Evolutionary conservation across 1,284 basidiomycete species (phyloP).

Genomic region (Agaricales sp.): DNA sequence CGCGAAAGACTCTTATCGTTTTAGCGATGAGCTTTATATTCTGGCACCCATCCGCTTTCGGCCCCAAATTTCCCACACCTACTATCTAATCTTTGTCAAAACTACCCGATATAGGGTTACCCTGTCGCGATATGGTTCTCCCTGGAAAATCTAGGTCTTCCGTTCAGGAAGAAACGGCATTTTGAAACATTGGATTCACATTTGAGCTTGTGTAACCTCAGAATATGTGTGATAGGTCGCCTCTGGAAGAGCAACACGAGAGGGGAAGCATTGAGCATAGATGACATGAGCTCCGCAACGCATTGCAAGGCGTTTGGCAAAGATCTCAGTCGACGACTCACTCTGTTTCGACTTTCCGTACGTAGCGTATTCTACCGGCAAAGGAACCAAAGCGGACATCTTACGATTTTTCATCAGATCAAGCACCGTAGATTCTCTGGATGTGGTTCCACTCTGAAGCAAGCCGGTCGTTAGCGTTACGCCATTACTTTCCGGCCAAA

Average conservation of each 20-base stretch:
- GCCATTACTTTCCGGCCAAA: neutral
- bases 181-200: neutral
- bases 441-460: neutral
- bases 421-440: neutral
- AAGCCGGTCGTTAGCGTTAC: too few species aligned
- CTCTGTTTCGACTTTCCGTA: neutral
- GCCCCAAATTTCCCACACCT: conserved; percentile 24
- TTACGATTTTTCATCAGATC: neutral
- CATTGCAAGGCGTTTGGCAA: too few species aligned
- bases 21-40: conserved; percentile 13
- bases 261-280: too few species aligned
- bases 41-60: conserved; percentile 13
- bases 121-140: too few species aligned
- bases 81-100: neutral
- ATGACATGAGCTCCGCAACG: too few species aligned
- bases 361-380: neutral
- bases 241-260: too few species aligned
- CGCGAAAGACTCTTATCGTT: conserved; percentile 9
- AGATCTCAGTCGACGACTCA: too few species aligned
- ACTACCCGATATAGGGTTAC: too few species aligned
- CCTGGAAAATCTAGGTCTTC: neutral
- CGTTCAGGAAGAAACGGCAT: neutral
- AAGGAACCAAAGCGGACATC: neutral
- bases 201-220: too few species aligned
- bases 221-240: too few species aligned